Evolutionary conservation across 768 basidiomycete species (phyloP).

Genomic region (Panaeolus papilionaceus): DNA sequence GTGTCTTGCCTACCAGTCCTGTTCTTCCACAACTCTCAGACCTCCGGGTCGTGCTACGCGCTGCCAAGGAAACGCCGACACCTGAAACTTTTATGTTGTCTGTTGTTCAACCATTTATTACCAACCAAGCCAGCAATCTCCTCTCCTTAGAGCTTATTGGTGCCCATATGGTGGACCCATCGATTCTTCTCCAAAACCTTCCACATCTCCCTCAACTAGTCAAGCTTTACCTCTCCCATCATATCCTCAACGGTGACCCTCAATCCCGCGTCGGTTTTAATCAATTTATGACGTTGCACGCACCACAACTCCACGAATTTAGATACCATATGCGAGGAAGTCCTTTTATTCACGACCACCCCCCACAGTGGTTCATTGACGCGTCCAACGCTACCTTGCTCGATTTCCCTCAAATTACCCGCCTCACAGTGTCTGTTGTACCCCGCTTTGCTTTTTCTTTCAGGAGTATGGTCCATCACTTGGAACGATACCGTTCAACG

Average conservation of each 20-base stretch:
- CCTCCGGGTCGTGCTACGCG: neutral
- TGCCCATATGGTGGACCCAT: neutral
- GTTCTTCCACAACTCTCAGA: neutral
- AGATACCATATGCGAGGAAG: constrained; percentile 5
- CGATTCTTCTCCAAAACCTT: neutral
- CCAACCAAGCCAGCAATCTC: neutral
- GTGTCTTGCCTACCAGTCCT: neutral
- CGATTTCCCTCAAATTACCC: neutral
- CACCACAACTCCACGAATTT: neutral
- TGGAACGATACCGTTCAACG: constrained; percentile 1
- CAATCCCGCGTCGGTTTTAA: neutral
- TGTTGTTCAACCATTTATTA: neutral
- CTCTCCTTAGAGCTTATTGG: neutral
- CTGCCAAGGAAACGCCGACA: neutral
- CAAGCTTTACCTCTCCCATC: neutral
- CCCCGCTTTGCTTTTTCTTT: neutral
- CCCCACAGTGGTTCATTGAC: neutral
- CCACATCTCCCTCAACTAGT: neutral
- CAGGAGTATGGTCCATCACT: neutral
- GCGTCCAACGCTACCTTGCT: neutral
- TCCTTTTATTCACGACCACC: neutral
- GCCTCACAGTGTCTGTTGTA: neutral
- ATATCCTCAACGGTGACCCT: neutral
- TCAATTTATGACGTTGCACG: neutral
- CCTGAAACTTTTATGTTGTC: neutral